phyloP scores from a whole-genome alignment of 2,329 filamentous ascomycete species.

The Dactylella cylindrospora region DNA sequence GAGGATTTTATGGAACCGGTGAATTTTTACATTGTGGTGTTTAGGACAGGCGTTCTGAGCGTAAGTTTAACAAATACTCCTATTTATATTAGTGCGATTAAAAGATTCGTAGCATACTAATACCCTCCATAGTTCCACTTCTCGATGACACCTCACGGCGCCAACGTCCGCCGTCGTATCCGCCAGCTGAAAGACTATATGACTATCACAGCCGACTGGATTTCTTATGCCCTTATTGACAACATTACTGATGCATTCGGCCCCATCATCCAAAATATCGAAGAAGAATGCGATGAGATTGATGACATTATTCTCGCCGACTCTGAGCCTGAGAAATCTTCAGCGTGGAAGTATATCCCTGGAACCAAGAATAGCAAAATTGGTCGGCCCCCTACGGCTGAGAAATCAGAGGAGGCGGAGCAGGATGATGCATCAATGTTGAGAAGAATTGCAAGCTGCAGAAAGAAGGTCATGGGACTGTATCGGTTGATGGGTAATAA shows the following conservation, averaged over 20 bases:
- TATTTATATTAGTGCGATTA: not conserved
- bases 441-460: conserved; percentile 81
- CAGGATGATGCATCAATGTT: conserved; percentile 88
- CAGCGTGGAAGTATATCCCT: no score
- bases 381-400: conserved; percentile 19
- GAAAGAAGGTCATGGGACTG: conserved; percentile 91
- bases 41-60: conserved; percentile 89
- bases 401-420: conserved; percentile 55
- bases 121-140: conserved; percentile 71
- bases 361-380: not conserved
- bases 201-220: conserved; percentile 93
- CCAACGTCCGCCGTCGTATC: conserved; percentile 87
- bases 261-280: conserved; percentile 81
- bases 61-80: conserved; percentile 1
- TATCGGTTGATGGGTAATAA: conserved; percentile 93
- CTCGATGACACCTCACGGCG: conserved; percentile 78
- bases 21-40: conserved; percentile 95
- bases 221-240: conserved; percentile 94
- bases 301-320: conserved; percentile 95
- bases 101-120: not conserved
- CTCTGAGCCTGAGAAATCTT: conserved; percentile 51
- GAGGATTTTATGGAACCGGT: conserved; percentile 88
- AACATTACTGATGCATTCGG: conserved; percentile 97
- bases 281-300: conserved; percentile 84
- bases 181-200: conserved; percentile 92